These are phyloP conservation scores for Termitomyces sp. DNA, from an alignment of 768 basidiomycete genomes.

Conservation along the genomic window DNA sequence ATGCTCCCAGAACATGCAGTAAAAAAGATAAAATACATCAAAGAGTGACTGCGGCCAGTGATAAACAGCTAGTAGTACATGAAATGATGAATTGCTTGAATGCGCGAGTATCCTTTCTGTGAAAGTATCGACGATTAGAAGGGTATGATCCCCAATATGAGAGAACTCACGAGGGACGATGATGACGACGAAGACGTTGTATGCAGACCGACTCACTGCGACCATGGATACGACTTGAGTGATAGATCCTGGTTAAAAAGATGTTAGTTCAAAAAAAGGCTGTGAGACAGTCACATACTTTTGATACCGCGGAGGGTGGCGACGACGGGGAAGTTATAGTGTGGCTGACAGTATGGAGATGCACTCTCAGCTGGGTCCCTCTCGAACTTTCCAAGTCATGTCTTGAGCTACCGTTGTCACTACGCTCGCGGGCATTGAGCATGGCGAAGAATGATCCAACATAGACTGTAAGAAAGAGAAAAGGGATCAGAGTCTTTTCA, in stretches of 20 bases:
- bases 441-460: constrained; percentile 41
- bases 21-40: not conserved
- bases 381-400: constrained; percentile 10
- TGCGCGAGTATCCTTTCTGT: not conserved
- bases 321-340: not conserved
- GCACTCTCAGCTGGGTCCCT: constrained; percentile 7
- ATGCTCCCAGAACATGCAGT: not conserved
- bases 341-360: constrained; percentile 10
- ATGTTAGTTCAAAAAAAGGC: not conserved
- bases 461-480: constrained; percentile 29
- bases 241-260: not conserved
- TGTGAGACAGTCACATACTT: not conserved
- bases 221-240: not conserved
- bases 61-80: not conserved
- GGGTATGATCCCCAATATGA: not conserved
- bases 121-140: not conserved
- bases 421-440: constrained; percentile 36
- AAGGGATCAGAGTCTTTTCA: not conserved
- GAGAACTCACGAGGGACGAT: not conserved
- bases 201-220: not conserved
- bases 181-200: not conserved
- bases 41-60: not conserved
- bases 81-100: not conserved
- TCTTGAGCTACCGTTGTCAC: constrained; percentile 2
- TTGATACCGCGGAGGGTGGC: not conserved